Percentiles rank a stretch among this genome's conserved stretches.
These are phyloP conservation scores for Gilbertella persicaria DNA, from an alignment of 371 early-diverging fungal species.

Conservation along the genomic window DNA sequence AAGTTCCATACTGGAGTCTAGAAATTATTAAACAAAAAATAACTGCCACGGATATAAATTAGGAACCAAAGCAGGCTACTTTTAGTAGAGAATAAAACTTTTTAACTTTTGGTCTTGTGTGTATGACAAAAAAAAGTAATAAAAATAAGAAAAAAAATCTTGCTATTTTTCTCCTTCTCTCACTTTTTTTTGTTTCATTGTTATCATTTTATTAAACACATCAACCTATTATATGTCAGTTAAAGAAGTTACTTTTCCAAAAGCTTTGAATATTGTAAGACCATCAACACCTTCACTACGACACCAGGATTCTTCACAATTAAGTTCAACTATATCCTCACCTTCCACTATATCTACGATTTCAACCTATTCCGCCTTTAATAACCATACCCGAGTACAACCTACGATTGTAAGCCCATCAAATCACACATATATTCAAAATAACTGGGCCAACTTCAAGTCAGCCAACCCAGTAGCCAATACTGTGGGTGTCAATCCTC, in stretches of 20 bases:
- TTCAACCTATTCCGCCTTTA: conserved; percentile 15
- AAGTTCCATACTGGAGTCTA: neutral
- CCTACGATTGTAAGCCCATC: conserved; percentile 25
- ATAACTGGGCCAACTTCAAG: conserved; percentile 18
- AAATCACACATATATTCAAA: conserved; percentile 21
- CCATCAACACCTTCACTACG: conserved; percentile 23
- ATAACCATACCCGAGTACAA: conserved; percentile 13
- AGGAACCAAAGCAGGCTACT: neutral
- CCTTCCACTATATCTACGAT: conserved; percentile 23
- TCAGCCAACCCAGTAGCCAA: conserved; percentile 11
- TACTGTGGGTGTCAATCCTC: conserved; percentile 27
- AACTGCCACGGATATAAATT: neutral
- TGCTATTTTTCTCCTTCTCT: conserved; percentile 5
- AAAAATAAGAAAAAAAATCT: conserved; percentile 1
- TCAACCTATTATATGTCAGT: conserved; percentile 13
- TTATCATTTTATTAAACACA: neutral
- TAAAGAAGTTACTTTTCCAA: conserved; percentile 29
- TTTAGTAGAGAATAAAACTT: neutral
- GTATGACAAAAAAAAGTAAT: conserved; percentile 1
- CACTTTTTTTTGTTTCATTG: conserved; percentile 6
- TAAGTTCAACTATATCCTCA: conserved; percentile 28
- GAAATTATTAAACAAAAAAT: neutral
- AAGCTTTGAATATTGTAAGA: conserved; percentile 37
- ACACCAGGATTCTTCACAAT: conserved; percentile 20
- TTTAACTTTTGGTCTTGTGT: neutral